These are phyloP conservation scores for Leishmania tropica DNA, from an alignment of 208 protist genomes.

Conservation along the genomic window DNA sequence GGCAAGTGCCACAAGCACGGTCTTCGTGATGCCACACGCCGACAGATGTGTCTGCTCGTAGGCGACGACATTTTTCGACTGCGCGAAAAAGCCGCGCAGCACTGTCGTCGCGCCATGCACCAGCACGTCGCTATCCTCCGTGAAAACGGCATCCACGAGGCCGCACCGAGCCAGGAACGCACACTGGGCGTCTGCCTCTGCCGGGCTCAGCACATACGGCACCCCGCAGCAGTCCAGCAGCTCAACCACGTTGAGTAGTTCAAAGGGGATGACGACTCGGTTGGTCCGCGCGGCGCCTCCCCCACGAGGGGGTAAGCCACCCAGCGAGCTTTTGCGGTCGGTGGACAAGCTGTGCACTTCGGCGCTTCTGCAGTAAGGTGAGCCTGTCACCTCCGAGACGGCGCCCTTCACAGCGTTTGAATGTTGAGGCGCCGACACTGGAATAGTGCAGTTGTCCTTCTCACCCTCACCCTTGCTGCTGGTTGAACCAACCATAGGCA, in stretches of 20 bases:
- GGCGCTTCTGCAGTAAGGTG: background rate
- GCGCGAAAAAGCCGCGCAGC: slow-evolving; percentile 93
- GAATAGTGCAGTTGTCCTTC: slow-evolving; percentile 4
- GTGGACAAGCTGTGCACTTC: background rate
- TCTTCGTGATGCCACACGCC: slow-evolving; percentile 78
- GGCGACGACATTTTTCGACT: slow-evolving; percentile 62
- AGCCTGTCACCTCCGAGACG: background rate
- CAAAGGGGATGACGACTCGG: slow-evolving; percentile 48
- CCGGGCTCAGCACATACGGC: slow-evolving; percentile 86
- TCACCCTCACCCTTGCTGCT: slow-evolving; percentile 11
- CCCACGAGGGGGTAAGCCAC: background rate
- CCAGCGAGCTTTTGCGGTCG: background rate
- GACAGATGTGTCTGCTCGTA: slow-evolving; percentile 64
- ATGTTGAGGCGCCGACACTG: background rate
- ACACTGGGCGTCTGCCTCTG: slow-evolving; percentile 95
- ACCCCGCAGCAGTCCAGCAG: slow-evolving; percentile 87
- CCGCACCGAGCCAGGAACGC: slow-evolving; percentile 74
- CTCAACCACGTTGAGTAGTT: slow-evolving; percentile 74
- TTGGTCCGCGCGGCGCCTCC: slow-evolving; percentile 5
- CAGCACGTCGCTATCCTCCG: slow-evolving; percentile 96
- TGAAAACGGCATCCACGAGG: slow-evolving; percentile 95
- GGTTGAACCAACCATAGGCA: slow-evolving; percentile 1
- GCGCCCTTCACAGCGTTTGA: background rate
- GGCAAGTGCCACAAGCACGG: slow-evolving; percentile 88
- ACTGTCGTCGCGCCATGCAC: slow-evolving; percentile 94